These are phyloP conservation scores for Colletotrichum echinochloae DNA, from an alignment of 2,329 filamentous ascomycete genomes.

Conservation along the genomic window DNA sequence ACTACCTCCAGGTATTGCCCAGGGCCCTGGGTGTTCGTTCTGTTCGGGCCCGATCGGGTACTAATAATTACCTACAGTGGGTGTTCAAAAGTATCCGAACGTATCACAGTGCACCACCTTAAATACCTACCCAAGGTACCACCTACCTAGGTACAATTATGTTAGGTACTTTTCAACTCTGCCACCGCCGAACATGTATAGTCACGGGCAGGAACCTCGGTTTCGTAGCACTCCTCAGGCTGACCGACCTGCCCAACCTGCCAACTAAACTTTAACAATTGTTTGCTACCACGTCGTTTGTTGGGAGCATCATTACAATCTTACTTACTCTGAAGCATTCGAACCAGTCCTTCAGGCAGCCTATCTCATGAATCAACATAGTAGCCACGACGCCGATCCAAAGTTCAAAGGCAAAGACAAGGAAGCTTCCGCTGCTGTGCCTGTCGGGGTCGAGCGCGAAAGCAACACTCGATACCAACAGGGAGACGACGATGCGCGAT, in stretches of 20 bases:
- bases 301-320: background rate
- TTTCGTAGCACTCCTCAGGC: background rate
- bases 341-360: background rate
- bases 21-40: too few species aligned
- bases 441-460: background rate
- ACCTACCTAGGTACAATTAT: too few species aligned
- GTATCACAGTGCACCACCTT: too few species aligned
- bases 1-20: too few species aligned
- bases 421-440: background rate
- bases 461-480: background rate
- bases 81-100: too few species aligned
- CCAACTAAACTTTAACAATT: background rate
- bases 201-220: slow-evolving; percentile 7
- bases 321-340: background rate
- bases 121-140: too few species aligned
- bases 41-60: background rate
- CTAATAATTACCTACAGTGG: too few species aligned
- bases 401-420: slow-evolving; percentile 25
- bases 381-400: background rate
- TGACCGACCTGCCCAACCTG: background rate
- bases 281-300: background rate
- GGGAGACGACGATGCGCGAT: background rate
- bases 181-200: background rate
- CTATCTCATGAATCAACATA: slow-evolving; percentile 7
- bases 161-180: background rate